phyloP scores from a whole-genome alignment of 1,284 basidiomycete species.

The Cryptococcus floricola region DNA sequence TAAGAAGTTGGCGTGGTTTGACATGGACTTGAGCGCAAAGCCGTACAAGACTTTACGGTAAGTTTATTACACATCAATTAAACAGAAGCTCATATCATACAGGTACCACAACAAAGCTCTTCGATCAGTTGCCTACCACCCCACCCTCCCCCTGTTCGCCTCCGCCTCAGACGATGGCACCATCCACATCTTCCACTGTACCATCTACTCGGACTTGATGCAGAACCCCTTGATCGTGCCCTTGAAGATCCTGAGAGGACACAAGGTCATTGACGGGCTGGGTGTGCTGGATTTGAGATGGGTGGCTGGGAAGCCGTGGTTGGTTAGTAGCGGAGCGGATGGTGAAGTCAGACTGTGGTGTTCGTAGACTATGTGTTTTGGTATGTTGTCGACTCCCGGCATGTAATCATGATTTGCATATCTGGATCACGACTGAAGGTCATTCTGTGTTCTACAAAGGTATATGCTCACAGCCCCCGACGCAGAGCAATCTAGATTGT shows the following conservation, averaged over 20 bases:
- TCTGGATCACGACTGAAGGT: no score
- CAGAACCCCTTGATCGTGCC: conserved; percentile 96
- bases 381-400: background rate
- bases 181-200: conserved; percentile 93
- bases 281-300: conserved; percentile 89
- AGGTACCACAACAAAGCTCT: conserved; percentile 93
- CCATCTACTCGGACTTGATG: conserved; percentile 89
- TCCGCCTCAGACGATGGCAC: conserved; percentile 95
- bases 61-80: conserved; percentile 6
- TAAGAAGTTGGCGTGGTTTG: conserved; percentile 97
- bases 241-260: conserved; percentile 90
- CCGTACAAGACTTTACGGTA: conserved; percentile 93
- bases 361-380: conserved; percentile 29
- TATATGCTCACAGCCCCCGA: no score
- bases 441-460: no score
- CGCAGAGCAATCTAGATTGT: no score
- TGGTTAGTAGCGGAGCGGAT: conserved; percentile 88
- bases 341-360: conserved; percentile 82
- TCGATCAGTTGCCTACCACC: conserved; percentile 85
- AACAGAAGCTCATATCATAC: conserved; percentile 1
- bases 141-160: conserved; percentile 91
- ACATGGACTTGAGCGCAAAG: conserved; percentile 89
- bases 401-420: background rate
- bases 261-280: conserved; percentile 74
- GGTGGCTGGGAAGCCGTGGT: conserved; percentile 88